Conservation (phyloP, 2,329 filamentous ascomycete genomes). For the Nemania bipapillata region DNA sequence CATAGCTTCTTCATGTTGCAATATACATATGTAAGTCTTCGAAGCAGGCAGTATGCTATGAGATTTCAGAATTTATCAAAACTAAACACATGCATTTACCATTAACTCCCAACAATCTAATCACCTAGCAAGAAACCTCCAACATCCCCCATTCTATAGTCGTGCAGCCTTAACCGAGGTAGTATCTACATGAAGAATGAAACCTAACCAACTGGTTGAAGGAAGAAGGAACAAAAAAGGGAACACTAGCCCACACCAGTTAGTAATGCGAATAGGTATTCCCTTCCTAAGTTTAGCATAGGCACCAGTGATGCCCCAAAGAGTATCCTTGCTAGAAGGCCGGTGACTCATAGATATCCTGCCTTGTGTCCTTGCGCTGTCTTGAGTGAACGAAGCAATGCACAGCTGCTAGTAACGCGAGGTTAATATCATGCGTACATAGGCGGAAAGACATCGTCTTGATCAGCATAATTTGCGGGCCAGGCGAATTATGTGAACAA, state of each 20-base stretch:
- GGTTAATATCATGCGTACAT: neutral
- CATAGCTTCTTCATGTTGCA: too few relatives aligned
- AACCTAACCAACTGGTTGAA: too few relatives aligned
- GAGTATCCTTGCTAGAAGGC: neutral
- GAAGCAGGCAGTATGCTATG: too few relatives aligned
- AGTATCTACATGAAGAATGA: too few relatives aligned
- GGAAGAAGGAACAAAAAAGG: neutral
- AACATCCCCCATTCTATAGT: too few relatives aligned
- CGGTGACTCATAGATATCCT: constrained; percentile 17
- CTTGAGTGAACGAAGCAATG: neutral
- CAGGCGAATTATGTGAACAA: constrained; percentile 3
- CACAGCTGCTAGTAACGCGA: neutral
- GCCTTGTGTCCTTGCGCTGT: neutral
- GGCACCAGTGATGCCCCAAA: neutral
- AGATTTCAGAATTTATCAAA: too few relatives aligned
- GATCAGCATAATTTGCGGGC: neutral
- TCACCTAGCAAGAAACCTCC: too few relatives aligned
- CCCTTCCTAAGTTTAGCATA: neutral
- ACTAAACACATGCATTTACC: too few relatives aligned
- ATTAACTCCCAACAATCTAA: neutral
- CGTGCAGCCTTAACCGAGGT: too few relatives aligned
- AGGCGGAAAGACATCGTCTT: neutral
- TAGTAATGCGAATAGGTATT: neutral
- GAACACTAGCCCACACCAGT: neutral
- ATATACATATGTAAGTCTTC: too few relatives aligned